phyloP scores from a whole-genome alignment of 2,329 filamentous ascomycete genomes.

The Cladobotryum mycophilum region DNA sequence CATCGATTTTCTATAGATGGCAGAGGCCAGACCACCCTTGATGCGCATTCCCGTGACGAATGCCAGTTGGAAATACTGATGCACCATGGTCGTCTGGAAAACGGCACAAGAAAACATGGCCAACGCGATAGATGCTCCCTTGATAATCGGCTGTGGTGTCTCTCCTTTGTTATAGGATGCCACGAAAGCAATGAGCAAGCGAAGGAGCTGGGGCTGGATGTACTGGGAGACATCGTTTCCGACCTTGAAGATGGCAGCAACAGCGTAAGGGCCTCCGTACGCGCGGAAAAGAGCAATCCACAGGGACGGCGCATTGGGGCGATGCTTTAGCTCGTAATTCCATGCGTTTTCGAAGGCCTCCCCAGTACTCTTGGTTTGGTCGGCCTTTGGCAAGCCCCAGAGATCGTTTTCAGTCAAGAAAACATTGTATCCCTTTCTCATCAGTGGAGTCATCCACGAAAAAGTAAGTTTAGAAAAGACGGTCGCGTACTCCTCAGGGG shows the following conservation, averaged over 20 bases:
- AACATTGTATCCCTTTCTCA: conserved; percentile 88
- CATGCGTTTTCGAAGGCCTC: conserved; percentile 67
- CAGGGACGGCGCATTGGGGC: conserved; percentile 57
- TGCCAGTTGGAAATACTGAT: conserved; percentile 94
- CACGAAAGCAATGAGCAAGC: conserved; percentile 77
- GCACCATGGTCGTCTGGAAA: conserved; percentile 80
- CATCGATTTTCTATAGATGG: conserved; percentile 89
- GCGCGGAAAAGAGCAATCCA: conserved; percentile 81
- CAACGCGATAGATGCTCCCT: conserved; percentile 80
- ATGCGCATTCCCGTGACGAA: conserved; percentile 97
- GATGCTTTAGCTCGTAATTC: conserved; percentile 63
- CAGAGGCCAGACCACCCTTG: conserved; percentile 80
- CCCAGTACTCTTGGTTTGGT: conserved; percentile 72
- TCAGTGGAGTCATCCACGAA: conserved; percentile 97
- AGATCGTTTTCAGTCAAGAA: conserved; percentile 92
- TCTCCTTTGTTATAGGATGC: conserved; percentile 62
- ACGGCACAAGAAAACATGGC: conserved; percentile 88
- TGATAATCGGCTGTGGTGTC: conserved; percentile 67
- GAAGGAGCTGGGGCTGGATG: conserved; percentile 82
- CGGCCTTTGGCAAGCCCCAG: conserved; percentile 79
- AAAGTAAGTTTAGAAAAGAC: conserved; percentile 93
- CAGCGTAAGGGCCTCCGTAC: conserved; percentile 77
- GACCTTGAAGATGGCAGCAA: conserved; percentile 82
- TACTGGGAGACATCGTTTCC: conserved; percentile 82
- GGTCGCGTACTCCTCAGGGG: conserved; percentile 82